Evolutionary conservation across 352 stramenopile species (phyloP).

Genomic region (Phytopythium montanum): DNA sequence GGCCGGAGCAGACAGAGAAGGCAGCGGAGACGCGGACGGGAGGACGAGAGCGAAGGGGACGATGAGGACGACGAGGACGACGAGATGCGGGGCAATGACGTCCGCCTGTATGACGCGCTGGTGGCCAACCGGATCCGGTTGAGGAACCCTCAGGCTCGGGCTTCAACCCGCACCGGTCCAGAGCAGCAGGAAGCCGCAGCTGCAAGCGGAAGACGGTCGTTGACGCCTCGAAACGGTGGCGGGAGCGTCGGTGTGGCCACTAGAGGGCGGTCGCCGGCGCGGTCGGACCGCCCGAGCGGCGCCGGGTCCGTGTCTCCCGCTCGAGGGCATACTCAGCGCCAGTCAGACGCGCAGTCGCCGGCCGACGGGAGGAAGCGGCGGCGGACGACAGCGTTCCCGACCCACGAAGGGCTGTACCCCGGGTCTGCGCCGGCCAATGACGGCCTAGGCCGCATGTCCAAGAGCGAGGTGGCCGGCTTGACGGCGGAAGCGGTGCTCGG

Average conservation of each 20-base stretch:
- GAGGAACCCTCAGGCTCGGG: neutral
- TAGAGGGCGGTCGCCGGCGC: neutral
- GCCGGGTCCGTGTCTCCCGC: neutral
- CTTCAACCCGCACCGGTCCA: neutral
- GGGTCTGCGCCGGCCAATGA: neutral
- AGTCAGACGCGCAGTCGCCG: neutral
- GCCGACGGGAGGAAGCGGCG: slow-evolving; percentile 2
- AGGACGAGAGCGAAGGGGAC: neutral
- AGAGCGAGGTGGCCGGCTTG: slow-evolving; percentile 14
- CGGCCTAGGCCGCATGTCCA: slow-evolving; percentile 19
- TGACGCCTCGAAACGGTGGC: neutral
- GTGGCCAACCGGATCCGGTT: slow-evolving; percentile 2
- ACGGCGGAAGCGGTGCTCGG: slow-evolving; percentile 26
- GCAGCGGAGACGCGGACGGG: neutral
- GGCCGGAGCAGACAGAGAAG: neutral
- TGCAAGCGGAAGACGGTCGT: neutral
- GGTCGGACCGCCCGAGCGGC: neutral
- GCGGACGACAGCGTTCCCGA: neutral
- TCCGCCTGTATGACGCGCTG: neutral
- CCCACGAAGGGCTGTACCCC: neutral
- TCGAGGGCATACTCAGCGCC: neutral
- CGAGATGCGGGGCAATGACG: neutral
- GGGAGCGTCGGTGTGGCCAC: neutral
- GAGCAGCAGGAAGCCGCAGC: neutral
- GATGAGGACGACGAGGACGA: neutral